Evolutionary conservation across 306 rosid genomes (phyloP).

Genomic region (Malus fusca): DNA sequence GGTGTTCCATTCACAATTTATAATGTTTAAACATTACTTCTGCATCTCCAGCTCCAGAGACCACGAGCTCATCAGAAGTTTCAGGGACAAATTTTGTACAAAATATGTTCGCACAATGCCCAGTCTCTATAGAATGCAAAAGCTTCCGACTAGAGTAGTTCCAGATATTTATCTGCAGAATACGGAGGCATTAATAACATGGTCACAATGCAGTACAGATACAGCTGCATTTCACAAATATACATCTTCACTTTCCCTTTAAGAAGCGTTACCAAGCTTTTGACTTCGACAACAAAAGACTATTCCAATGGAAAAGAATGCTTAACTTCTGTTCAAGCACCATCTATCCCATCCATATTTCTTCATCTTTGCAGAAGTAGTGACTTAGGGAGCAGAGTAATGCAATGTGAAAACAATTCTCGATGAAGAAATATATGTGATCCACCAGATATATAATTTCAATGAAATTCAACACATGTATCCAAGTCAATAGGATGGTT

Average conservation of each 20-base stretch:
- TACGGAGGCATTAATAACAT: constrained; percentile 14
- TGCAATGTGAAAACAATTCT: not conserved
- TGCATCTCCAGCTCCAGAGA: constrained; percentile 96
- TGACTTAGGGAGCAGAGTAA: not conserved
- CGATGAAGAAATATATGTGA: not conserved
- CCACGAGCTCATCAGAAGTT: constrained; percentile 93
- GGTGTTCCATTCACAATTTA: not conserved
- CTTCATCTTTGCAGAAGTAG: not conserved
- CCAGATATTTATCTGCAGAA: constrained; percentile 88
- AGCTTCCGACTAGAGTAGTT: constrained; percentile 56
- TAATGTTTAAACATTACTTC: constrained; percentile 46
- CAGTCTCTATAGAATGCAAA: constrained; percentile 81
- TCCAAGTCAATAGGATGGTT: not conserved
- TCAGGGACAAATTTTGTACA: constrained; percentile 95
- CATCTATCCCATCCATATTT: not conserved
- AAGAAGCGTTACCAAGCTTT: not conserved
- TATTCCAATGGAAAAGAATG: not conserved
- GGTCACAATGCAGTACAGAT: constrained; percentile 2
- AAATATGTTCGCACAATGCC: constrained; percentile 89
- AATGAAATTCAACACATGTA: not conserved
- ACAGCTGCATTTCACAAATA: not conserved
- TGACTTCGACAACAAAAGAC: not conserved
- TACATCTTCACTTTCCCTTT: not conserved
- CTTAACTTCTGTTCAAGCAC: not conserved
- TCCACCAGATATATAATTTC: not conserved